Conservation (phyloP, 1,284 basidiomycete genomes). For the Ganoderma leucocontextum region DNA sequence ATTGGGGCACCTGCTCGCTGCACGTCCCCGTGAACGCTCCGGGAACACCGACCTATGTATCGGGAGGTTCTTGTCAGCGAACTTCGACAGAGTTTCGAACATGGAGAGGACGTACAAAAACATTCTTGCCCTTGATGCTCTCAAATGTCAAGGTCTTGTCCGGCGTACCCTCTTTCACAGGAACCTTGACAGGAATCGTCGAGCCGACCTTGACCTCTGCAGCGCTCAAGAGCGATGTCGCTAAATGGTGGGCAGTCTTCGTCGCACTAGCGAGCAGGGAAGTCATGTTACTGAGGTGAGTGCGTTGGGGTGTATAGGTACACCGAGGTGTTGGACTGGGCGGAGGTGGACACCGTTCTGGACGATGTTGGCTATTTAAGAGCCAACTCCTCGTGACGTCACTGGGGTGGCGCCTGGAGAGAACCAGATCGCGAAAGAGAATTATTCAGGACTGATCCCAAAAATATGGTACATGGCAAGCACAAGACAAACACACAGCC, state of each 20-base stretch:
- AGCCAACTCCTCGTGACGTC: not conserved
- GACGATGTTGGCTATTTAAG: not conserved
- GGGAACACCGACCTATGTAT: conserved; percentile 60
- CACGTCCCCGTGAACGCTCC: conserved; percentile 68
- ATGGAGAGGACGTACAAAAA: conserved; percentile 57
- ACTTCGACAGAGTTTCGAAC: not conserved
- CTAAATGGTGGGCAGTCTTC: conserved; percentile 64
- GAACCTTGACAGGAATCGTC: conserved; percentile 46
- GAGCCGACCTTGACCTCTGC: conserved; percentile 57
- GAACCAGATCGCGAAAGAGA: not conserved
- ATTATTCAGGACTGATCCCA: not conserved
- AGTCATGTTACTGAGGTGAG: not conserved
- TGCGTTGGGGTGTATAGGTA: not conserved
- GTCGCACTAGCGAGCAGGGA: conserved; percentile 9
- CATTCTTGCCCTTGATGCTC: conserved; percentile 67
- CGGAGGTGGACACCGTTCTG: not conserved
- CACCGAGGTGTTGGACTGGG: not conserved
- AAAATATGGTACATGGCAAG: conserved; percentile 6
- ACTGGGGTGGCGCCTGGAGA: not conserved
- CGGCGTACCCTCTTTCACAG: conserved; percentile 66
- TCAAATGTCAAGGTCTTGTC: conserved; percentile 58
- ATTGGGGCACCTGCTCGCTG: conserved; percentile 68
- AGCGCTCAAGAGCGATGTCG: conserved; percentile 55
- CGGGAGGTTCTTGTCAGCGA: not conserved
- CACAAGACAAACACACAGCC: conserved; percentile 6